Base-by-base conservation (phyloP, 2,329 filamentous ascomycete genomes). In the Exophiala phaeomuriformis region DNA sequence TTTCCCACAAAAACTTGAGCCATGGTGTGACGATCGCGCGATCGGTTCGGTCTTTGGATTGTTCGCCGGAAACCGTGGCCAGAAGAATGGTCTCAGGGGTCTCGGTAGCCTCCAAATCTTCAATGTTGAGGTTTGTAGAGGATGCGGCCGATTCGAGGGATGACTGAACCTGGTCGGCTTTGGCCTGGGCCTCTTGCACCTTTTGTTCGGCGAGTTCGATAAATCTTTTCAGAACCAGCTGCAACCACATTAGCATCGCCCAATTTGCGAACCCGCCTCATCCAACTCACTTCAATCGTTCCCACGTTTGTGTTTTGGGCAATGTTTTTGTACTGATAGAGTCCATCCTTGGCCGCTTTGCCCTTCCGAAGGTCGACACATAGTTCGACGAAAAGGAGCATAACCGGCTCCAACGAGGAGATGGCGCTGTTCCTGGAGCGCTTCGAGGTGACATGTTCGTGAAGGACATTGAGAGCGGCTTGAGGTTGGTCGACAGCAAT, bases 301-400 rank as follows among this genome's bases (percentile, higher is more conserved):
- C 83, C 90, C 63, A 98, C 90, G 70, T 97, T 97, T 65, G 91
- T 95, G 77, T 98, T 98, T 73, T 98, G 93, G 52, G 90, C 91
- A 64, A 96, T 97, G 73, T 98, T 98, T 81, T 98, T 98, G 82
- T 98, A 98, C 73, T 96, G 93, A 73, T 97, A 98, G 46, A 98
- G 81, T 58, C 93, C 93, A 76, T 98, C 93, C 80, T 98, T 98
- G 72, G 91, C 93, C 57, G 93, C 81, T 75, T 98, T 98, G 66
- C 93, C 93, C 77, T 97, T 98, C 76, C 93, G 90, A 67, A 96
- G 84, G 68, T 97, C 91, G 67, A 98, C 93, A 64, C 88, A 95
- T 56, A 97, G 82, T 75, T 97, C 90, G 67, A 98, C 91, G 69
- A 98, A 85, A 64, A 96, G 85, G 73, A 97, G 80, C 90, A 98